phyloP scores from a whole-genome alignment of 768 basidiomycete species.

The Xerocomellus intermedius region DNA sequence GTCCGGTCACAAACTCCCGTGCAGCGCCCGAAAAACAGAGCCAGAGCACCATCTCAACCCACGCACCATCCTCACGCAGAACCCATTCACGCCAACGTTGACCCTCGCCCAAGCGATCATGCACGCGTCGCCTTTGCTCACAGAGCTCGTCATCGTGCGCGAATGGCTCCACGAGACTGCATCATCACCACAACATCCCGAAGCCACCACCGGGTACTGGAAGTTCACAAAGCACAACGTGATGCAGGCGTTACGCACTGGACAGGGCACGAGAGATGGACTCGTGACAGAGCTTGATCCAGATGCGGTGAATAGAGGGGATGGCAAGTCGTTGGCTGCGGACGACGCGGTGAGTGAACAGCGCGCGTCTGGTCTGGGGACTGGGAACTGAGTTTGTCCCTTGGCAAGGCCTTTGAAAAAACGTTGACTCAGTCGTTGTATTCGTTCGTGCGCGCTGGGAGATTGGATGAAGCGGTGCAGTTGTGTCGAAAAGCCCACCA shows the following conservation, averaged over 20 bases:
- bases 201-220: conserved; percentile 81
- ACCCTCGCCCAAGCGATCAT: conserved; percentile 75
- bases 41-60: conserved; percentile 47
- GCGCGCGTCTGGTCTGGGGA: neutral
- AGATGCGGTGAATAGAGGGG: conserved; percentile 66
- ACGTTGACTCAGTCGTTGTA: conserved; percentile 75
- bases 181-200: conserved; percentile 55
- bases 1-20: neutral
- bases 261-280: conserved; percentile 42
- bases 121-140: conserved; percentile 60
- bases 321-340: conserved; percentile 57
- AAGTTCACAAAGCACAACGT: conserved; percentile 76
- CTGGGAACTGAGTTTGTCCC: neutral
- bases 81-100: conserved; percentile 80
- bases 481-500: conserved; percentile 80
- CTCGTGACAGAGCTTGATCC: conserved; percentile 76
- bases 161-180: conserved; percentile 87
- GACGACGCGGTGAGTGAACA: conserved; percentile 69
- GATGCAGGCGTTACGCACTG: conserved; percentile 61
- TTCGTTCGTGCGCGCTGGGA: conserved; percentile 80
- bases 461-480: conserved; percentile 79
- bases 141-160: conserved; percentile 78
- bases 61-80: conserved; percentile 55
- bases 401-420: conserved; percentile 72
- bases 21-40: conserved; percentile 68